A percentile compares a stretch with the other conserved stretches of the same genome.
Conservation (phyloP, 805 yeast species). For the Barnettozyma botsteinii region DNA sequence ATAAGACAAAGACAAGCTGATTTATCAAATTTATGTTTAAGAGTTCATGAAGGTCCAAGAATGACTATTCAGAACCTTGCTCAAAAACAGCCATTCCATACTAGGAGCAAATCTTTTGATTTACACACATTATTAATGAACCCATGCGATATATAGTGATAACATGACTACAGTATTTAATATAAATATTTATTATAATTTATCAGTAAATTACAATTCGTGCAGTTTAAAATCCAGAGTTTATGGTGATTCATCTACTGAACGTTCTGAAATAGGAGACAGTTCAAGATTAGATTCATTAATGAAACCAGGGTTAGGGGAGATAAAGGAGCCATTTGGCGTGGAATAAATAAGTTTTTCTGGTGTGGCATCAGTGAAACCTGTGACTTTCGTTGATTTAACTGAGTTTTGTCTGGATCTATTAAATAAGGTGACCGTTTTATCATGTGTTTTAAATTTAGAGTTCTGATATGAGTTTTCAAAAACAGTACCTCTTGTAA, state of each 20-base stretch:
- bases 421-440: slow-evolving; percentile 35
- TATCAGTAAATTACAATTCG: too few species aligned
- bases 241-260: slow-evolving; percentile 21
- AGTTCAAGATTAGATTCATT: slow-evolving; percentile 19
- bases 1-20: slow-evolving; percentile 14
- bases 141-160: too few species aligned
- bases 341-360: slow-evolving; percentile 15
- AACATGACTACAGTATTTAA: too few species aligned
- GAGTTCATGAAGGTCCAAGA: neutral
- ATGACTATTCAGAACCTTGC: too few species aligned
- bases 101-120: too few species aligned
- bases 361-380: neutral
- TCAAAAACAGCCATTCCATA: too few species aligned
- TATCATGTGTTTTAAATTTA: slow-evolving; percentile 31
- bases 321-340: slow-evolving; percentile 19
- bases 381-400: neutral
- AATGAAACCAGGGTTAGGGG: slow-evolving; percentile 20
- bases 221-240: neutral
- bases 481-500: slow-evolving; percentile 19
- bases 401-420: slow-evolving; percentile 10
- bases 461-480: slow-evolving; percentile 29
- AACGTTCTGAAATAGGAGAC: slow-evolving; percentile 26
- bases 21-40: slow-evolving; percentile 4
- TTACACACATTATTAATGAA: too few species aligned
- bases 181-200: neutral